These are phyloP conservation scores for Macrocybe gigantea DNA, from an alignment of 768 basidiomycete species.

Conservation along the genomic window DNA sequence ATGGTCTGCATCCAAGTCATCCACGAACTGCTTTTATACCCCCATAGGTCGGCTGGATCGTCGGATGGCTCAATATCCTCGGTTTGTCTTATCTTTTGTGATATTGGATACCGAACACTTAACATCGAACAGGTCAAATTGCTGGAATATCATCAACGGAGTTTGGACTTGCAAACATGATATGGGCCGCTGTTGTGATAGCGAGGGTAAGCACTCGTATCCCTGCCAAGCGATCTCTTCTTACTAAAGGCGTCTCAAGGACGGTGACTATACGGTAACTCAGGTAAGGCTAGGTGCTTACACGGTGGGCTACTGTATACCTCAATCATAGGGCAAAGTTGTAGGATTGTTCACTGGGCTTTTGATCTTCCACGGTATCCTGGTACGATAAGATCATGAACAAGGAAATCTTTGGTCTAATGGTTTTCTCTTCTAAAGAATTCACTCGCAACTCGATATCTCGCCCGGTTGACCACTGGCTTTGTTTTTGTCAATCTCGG, in stretches of 20 bases:
- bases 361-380: conserved; percentile 69
- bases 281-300: conserved; percentile 21
- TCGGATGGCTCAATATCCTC: conserved; percentile 81
- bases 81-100: conserved; percentile 29
- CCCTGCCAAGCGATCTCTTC: conserved; percentile 1
- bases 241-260: conserved; percentile 20
- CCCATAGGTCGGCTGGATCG: conserved; percentile 63
- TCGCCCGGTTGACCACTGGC: conserved; percentile 66
- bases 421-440: conserved; percentile 31
- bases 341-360: conserved; percentile 77
- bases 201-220: conserved; percentile 33
- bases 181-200: conserved; percentile 68
- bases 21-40: background rate
- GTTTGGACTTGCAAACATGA: conserved; percentile 77
- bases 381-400: conserved; percentile 31
- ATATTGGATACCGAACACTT: background rate
- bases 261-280: conserved; percentile 56
- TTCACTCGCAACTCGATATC: conserved; percentile 66
- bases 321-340: conserved; percentile 45
- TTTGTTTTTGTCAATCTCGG: conserved; percentile 90
- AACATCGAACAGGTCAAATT: conserved; percentile 50
- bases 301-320: background rate
- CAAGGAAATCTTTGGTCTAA: background rate
- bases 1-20: conserved; percentile 5
- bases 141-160: conserved; percentile 85